A percentile compares a stretch with the other conserved stretches of the same genome.
Conservation (phyloP, 2,329 filamentous ascomycete species). For the Cytospora chrysosperma region DNA sequence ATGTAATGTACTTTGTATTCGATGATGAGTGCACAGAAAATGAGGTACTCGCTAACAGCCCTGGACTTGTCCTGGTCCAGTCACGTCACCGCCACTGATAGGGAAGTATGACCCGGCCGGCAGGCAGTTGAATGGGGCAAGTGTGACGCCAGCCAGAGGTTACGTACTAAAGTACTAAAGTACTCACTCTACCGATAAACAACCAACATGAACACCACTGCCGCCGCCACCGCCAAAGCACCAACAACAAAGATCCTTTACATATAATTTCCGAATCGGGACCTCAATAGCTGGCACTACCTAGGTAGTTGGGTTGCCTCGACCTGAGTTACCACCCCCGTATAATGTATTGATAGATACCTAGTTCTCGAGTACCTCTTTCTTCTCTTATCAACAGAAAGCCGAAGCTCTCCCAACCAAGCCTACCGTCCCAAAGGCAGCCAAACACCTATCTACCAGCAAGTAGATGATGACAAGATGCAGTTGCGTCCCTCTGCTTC, state of each 20-base stretch:
- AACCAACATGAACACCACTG: neutral
- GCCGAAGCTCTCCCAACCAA: neutral
- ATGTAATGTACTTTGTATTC: neutral
- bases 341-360: neutral
- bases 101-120: neutral
- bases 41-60: neutral
- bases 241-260: slow-evolving; percentile 9
- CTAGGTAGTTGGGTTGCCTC: slow-evolving; percentile 2
- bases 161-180: neutral
- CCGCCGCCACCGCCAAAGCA: neutral
- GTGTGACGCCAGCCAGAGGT: neutral
- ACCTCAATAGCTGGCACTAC: slow-evolving; percentile 17
- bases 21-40: neutral
- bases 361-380: neutral
- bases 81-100: neutral
- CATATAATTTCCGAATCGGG: slow-evolving; percentile 16
- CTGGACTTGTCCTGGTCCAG: neutral
- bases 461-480: slow-evolving; percentile 11
- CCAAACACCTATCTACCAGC: slow-evolving; percentile 2
- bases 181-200: no score
- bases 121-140: neutral
- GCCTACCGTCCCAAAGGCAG: slow-evolving; percentile 1
- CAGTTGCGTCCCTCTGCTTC: neutral
- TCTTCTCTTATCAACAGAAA: neutral
- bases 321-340: neutral